These are phyloP conservation scores for Trichoderma breve DNA, from an alignment of 2,329 filamentous ascomycete genomes.

Conservation along the genomic window DNA sequence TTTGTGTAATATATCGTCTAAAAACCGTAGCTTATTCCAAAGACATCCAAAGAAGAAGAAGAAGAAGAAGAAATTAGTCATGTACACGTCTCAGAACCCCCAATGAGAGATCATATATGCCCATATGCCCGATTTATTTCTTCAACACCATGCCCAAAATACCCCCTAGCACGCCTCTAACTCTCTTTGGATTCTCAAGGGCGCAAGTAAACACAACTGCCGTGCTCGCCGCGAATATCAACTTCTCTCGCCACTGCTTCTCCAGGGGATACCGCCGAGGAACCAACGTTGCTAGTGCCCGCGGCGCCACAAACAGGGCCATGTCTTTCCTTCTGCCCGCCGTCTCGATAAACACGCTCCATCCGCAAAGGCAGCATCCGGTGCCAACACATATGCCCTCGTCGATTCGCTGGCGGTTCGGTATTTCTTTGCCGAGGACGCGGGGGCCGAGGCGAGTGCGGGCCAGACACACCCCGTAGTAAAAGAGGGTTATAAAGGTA, in stretches of 20 bases:
- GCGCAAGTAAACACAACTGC: constrained; percentile 69
- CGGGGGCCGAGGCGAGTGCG: constrained; percentile 71
- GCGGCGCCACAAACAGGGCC: constrained; percentile 75
- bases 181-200: constrained; percentile 58
- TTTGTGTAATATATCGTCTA: neutral
- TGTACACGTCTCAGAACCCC: neutral
- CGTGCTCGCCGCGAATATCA: constrained; percentile 64
- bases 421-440: constrained; percentile 55
- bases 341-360: constrained; percentile 75
- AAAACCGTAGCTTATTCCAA: neutral
- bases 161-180: constrained; percentile 67
- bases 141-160: constrained; percentile 53
- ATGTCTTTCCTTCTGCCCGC: constrained; percentile 67
- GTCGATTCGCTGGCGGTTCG: constrained; percentile 53
- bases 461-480: constrained; percentile 78
- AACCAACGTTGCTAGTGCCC: constrained; percentile 71
- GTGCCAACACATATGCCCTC: constrained; percentile 65
- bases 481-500: constrained; percentile 74
- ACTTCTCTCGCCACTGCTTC: constrained; percentile 65
- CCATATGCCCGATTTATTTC: constrained; percentile 25
- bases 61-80: neutral
- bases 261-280: constrained; percentile 64
- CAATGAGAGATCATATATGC: neutral
- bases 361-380: constrained; percentile 75
- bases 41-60: neutral